Conservation (phyloP, 176 grass and related monocot genomes). For the Aegilops tauschii region DNA sequence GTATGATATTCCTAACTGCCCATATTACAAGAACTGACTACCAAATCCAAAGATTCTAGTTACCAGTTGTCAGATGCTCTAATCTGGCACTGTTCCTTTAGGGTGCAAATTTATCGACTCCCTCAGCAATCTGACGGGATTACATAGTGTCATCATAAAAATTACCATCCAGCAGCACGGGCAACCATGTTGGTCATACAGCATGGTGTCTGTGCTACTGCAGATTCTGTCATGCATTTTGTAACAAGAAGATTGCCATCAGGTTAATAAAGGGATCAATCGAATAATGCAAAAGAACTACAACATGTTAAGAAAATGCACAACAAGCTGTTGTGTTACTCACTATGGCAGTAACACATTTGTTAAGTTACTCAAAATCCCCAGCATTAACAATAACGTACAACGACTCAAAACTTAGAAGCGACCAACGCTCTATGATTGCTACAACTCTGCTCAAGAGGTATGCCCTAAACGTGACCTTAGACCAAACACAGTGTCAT, state of each 20-base stretch:
- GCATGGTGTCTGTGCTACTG: neutral
- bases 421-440: constrained; percentile 50
- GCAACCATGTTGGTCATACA: neutral
- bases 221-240: neutral
- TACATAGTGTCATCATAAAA: neutral
- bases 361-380: neutral
- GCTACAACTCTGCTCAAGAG: constrained; percentile 61
- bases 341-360: too few relatives aligned
- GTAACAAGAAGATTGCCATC: neutral
- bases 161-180: neutral
- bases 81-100: neutral
- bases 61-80: neutral
- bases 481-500: constrained; percentile 75
- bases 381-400: constrained; percentile 27
- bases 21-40: neutral
- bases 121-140: neutral
- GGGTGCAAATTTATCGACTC: neutral
- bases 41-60: neutral
- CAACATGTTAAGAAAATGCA: too few relatives aligned
- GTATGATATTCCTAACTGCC: neutral
- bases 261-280: too few relatives aligned
- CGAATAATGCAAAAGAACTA: too few relatives aligned
- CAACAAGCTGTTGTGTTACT: too few relatives aligned
- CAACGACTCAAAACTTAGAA: neutral
- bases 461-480: constrained; percentile 19